Percentiles rank a stretch among this genome's conserved stretches.
Evolutionary conservation across 139 green algal species (phyloP).

Genomic region (Chlamydomonas sp.): DNA sequence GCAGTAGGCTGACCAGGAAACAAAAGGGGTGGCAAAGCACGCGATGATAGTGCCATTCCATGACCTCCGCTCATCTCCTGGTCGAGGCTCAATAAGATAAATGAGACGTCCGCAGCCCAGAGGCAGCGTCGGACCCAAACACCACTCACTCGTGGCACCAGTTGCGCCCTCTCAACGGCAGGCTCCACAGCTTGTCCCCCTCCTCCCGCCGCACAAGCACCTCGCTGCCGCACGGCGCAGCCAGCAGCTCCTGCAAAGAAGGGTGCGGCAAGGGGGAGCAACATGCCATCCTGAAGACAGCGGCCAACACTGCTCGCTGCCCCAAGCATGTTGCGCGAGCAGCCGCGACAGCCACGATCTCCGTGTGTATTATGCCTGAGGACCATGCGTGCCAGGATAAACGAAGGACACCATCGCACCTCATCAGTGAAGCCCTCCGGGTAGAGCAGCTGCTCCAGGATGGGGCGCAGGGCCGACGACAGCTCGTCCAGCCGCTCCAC

Average conservation of each 20-base stretch:
- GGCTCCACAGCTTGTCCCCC: neutral
- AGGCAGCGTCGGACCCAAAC: neutral
- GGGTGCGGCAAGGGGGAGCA: too few relatives aligned
- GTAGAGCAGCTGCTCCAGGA: constrained; percentile 19
- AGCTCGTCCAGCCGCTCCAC: neutral
- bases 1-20: too few relatives aligned
- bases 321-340: neutral
- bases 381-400: too few relatives aligned
- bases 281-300: neutral
- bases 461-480: neutral
- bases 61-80: too few relatives aligned
- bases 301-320: neutral
- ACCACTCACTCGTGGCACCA: constrained; percentile 25
- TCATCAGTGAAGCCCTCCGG: neutral
- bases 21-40: too few relatives aligned
- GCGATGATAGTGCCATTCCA: too few relatives aligned
- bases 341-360: neutral
- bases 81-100: too few relatives aligned
- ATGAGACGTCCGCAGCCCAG: neutral
- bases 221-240: constrained; percentile 9
- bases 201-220: neutral
- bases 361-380: neutral
- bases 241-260: neutral
- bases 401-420: neutral
- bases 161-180: constrained; percentile 28